A percentile compares a stretch with the other conserved stretches of the same genome.
These are phyloP conservation scores for Aureobasidium sp. DNA, from an alignment of 2,329 filamentous ascomycete species.

Conservation along the genomic window DNA sequence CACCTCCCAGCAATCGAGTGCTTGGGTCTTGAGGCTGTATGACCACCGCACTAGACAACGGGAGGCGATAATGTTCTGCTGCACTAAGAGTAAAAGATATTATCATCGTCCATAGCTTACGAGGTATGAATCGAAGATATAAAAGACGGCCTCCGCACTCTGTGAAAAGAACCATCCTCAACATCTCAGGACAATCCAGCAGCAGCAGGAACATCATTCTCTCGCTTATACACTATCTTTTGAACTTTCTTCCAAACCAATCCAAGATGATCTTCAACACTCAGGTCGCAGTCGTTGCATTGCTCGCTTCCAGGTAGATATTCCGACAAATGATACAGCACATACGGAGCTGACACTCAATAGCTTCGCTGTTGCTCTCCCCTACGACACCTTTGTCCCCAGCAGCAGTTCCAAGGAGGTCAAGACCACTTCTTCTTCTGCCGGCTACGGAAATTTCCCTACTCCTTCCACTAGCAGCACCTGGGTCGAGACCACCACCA, in stretches of 20 bases:
- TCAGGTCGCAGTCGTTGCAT: slow-evolving; percentile 10
- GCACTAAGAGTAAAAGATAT: neutral
- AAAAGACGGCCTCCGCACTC: neutral
- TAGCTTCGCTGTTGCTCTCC: slow-evolving; percentile 8
- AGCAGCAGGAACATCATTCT: neutral
- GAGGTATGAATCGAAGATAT: neutral
- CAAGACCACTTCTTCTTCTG: neutral
- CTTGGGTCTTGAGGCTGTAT: neutral
- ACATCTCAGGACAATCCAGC: neutral
- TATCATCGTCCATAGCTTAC: neutral
- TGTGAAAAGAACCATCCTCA: neutral
- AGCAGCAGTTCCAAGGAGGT: neutral
- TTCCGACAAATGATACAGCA: no score
- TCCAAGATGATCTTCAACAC: slow-evolving; percentile 13
- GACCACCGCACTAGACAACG: slow-evolving; percentile 4
- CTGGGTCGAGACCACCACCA: neutral
- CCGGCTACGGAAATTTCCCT: slow-evolving; percentile 7
- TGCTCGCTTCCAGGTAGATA: slow-evolving; percentile 3
- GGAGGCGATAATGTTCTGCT: neutral
- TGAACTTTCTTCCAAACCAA: neutral
- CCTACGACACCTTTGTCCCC: neutral
- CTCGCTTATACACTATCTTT: slow-evolving; percentile 13
- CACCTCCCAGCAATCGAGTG: neutral
- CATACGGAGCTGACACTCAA: neutral
- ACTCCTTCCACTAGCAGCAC: neutral